These are phyloP conservation scores for Sclerotiophoma versabilis DNA, from an alignment of 2,329 filamentous ascomycete genomes.

Conservation along the genomic window DNA sequence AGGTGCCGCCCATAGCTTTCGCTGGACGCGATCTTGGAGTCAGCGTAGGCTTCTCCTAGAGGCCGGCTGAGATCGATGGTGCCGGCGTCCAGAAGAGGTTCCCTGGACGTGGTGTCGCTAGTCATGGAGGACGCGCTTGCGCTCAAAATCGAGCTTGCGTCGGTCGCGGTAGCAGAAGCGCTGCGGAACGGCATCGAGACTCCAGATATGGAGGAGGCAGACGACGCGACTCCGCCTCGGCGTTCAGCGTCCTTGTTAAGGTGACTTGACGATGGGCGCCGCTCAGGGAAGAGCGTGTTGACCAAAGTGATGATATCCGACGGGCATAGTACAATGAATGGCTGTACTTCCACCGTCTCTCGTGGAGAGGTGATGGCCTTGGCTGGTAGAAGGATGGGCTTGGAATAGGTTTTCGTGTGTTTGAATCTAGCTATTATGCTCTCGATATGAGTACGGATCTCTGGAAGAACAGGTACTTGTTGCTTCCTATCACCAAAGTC, in stretches of 20 bases:
- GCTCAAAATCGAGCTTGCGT: slow-evolving; percentile 74
- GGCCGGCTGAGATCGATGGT: slow-evolving; percentile 30
- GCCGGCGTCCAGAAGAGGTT: slow-evolving; percentile 64
- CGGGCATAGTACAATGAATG: slow-evolving; percentile 80
- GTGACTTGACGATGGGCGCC: slow-evolving; percentile 66
- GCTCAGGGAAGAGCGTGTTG: slow-evolving; percentile 82
- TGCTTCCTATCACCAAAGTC: slow-evolving; percentile 56
- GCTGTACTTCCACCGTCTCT: slow-evolving; percentile 80
- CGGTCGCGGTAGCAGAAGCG: slow-evolving; percentile 60
- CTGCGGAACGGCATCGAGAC: slow-evolving; percentile 60
- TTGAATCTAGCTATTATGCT: slow-evolving; percentile 72
- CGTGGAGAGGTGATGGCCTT: slow-evolving; percentile 75
- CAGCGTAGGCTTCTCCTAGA: slow-evolving; percentile 34
- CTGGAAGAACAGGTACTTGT: slow-evolving; percentile 66
- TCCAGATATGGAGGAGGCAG: slow-evolving; percentile 58
- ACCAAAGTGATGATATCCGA: slow-evolving; percentile 81
- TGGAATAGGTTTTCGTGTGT: slow-evolving; percentile 51
- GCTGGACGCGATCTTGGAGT: slow-evolving; percentile 59
- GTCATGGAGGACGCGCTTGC: slow-evolving; percentile 75
- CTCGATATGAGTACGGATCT: slow-evolving; percentile 73
- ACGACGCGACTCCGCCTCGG: slow-evolving; percentile 54
- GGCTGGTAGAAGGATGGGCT: slow-evolving; percentile 71
- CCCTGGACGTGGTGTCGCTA: slow-evolving; percentile 73
- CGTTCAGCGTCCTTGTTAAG: slow-evolving; percentile 55
- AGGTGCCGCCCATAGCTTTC: slow-evolving; percentile 60